Base-by-base conservation (phyloP, 768 basidiomycete species). In the Xerocomellus dryophilus region DNA sequence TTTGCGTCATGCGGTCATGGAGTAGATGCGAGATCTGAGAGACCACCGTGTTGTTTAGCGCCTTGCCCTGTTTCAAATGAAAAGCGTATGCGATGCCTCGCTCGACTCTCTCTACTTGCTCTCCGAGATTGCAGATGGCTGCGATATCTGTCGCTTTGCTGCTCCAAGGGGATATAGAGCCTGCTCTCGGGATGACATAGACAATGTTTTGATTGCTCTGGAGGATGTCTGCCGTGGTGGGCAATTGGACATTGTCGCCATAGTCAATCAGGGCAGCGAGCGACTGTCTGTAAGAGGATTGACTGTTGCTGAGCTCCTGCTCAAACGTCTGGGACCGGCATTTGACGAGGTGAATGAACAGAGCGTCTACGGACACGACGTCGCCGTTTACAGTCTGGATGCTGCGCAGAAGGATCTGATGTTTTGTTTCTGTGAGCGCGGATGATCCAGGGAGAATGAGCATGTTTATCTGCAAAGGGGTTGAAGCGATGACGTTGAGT, bases 71-170 rank as follows among this genome's bases (percentile, higher is more conserved):
- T 14, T 73, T 57, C 8, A 79, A 76, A 31, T 77, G 74, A 69
- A 97, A 77, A 49, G 81, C 76, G 62, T 86, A 92, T 6, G 79
- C 83, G 18, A 84, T 61, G 4, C 96, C 95, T 18, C 97, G 83
- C 69, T 99, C 97, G 51, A 99, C 73, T 36, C 97, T 82, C 57
- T 88, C 81, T 48, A 99, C 73, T 50, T 84, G 76, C 3, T 71
- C 67, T 18, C 78, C 82, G 2, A 99, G 84, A 49, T 86, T 87
- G 74, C 97, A 99, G 48, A 98, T 82, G 9, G 74, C 74, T 20
- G 95, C 82, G 51, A 99, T 98, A 68, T 99, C 95, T 0, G 96
- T 98, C 2, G 97, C 96, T 73, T 99, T 99, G 72, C 91, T 96
- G 6, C 96, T 98, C 97, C 97, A 99, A 2, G 97, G 95, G 5